Percentiles rank a stretch among this genome's conserved stretches.
phyloP scores from a whole-genome alignment of 1,139 yeast genomes.

The Diutina scorzettiae region DNA sequence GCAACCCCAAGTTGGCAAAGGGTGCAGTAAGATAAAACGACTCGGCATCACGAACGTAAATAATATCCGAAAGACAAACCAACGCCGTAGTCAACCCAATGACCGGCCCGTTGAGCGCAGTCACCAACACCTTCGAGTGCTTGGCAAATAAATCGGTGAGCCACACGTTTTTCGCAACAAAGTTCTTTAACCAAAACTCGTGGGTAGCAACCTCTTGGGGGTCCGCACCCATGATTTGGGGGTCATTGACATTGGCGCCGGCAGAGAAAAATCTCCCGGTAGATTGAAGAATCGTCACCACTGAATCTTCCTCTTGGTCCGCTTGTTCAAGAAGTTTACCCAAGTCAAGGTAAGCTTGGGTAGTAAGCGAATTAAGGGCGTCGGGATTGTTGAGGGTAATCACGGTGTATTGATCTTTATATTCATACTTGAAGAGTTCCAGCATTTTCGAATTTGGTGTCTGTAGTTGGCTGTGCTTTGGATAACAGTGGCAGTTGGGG shows the following conservation, averaged over 20 bases:
- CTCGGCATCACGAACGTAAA: slow-evolving; percentile 51
- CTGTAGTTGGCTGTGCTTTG: too few relatives aligned
- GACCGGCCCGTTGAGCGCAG: slow-evolving; percentile 81
- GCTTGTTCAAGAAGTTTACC: slow-evolving; percentile 55
- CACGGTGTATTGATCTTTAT: slow-evolving; percentile 42
- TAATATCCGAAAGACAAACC: slow-evolving; percentile 63
- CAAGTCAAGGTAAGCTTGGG: slow-evolving; percentile 51
- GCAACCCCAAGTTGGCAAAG: slow-evolving; percentile 73
- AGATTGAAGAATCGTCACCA: slow-evolving; percentile 56
- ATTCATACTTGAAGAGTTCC: slow-evolving; percentile 32
- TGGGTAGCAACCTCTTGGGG: slow-evolving; percentile 24
- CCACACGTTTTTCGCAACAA: slow-evolving; percentile 60
- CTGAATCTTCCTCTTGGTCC: slow-evolving; percentile 49
- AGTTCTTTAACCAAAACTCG: slow-evolving; percentile 45
- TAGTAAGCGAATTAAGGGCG: slow-evolving; percentile 56
- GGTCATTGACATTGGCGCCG: slow-evolving; percentile 59
- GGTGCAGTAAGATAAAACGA: slow-evolving; percentile 59
- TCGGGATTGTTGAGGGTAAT: slow-evolving; percentile 59
- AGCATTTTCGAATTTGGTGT: background rate
- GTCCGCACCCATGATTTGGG: slow-evolving; percentile 13
- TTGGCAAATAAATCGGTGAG: slow-evolving; percentile 58
- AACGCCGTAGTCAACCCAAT: slow-evolving; percentile 71
- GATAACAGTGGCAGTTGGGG: too few relatives aligned
- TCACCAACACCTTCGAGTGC: slow-evolving; percentile 62
- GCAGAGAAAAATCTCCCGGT: slow-evolving; percentile 75